Evolutionary conservation across 352 stramenopile species (phyloP), one percentile per base, ranked within the genome.

Genomic region (Phytophthora vignae): DNA sequence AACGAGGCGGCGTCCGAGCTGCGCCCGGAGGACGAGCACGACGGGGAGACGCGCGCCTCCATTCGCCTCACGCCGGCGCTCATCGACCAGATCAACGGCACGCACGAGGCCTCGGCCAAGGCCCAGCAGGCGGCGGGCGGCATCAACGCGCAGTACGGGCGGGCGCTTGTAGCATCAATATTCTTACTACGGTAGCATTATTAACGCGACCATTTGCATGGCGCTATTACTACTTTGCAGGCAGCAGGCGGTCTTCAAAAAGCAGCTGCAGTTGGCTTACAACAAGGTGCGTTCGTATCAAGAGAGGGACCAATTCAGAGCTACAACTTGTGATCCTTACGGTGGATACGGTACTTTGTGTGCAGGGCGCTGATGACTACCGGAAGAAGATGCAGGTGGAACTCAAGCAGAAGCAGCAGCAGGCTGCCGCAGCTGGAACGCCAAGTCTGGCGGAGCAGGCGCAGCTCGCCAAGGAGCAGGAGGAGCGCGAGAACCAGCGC

Each of bases 231-330:
- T 49, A 29, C 14, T 71, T 27, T 46, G 14, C 21, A 94, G 87
- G 36, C 82, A 91, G 67, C 76, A 92, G n/a, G 77, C 64, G 21
- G 70, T 70, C 46, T 71, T 92, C 25, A 91, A 95, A 67, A 88
- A 93, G 74, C 84, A 93, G 66, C 61, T 92, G 58, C 86, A 91
- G 76, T 70, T 92, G 64, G 88, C 88, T 53, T 95, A 95, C 67
- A 40, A 75, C 42, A 93, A 93, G 85, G 88, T 92, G 31, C 49
- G 14, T 11, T 15, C 53, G 22, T 25, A 60, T 64, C 17, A 19
- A 40, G 40, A 48, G 46, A 27, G n/a, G 46, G 11, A 7, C 27
- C 3, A 14, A 2, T 11, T 38, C 31, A 38, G 10, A 40, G 12
- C 52, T 42, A 7, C 12, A 36, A 42, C 3, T 44, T 55, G 36